A percentile compares a stretch with the other conserved stretches of the same genome.
phyloP scores from a whole-genome alignment of 768 basidiomycete genomes.

The Imleria badia region DNA sequence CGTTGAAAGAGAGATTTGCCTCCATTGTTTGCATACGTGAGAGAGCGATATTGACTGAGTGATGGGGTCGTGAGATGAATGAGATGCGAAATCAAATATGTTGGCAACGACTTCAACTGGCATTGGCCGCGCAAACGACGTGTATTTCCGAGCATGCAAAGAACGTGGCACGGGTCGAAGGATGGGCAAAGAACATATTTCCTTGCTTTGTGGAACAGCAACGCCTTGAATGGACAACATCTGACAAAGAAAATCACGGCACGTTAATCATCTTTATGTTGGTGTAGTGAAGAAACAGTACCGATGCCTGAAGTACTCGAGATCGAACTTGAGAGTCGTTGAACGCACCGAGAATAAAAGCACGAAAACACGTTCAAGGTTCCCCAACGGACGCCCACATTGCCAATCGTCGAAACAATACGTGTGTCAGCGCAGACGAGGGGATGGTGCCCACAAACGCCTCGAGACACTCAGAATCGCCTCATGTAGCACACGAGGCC shows the following conservation, averaged over 20 bases:
- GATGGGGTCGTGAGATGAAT: slow-evolving; percentile 28
- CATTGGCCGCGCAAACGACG: slow-evolving; percentile 11
- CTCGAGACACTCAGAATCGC: slow-evolving; percentile 15
- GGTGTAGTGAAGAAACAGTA: not conserved
- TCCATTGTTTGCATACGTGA: slow-evolving; percentile 53
- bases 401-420: not conserved
- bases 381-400: slow-evolving; percentile 4
- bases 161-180: not conserved
- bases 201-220: not conserved
- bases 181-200: not conserved
- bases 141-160: not conserved
- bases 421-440: not conserved
- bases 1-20: slow-evolving; percentile 44
- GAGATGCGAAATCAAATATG: slow-evolving; percentile 35
- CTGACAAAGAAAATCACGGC: not conserved
- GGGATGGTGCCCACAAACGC: slow-evolving; percentile 6
- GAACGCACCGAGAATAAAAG: not conserved
- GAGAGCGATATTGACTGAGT: slow-evolving; percentile 37
- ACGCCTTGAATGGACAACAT: slow-evolving; percentile 12
- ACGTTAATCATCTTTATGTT: not conserved
- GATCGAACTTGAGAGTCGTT: not conserved
- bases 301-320: not conserved
- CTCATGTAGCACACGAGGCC: slow-evolving; percentile 23
- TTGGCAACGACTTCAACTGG: slow-evolving; percentile 38
- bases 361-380: not conserved